A percentile compares a stretch with the other conserved stretches of the same genome.
phyloP scores from a whole-genome alignment of 345 rosid species.

The Excoecaria cochinchinensis region DNA sequence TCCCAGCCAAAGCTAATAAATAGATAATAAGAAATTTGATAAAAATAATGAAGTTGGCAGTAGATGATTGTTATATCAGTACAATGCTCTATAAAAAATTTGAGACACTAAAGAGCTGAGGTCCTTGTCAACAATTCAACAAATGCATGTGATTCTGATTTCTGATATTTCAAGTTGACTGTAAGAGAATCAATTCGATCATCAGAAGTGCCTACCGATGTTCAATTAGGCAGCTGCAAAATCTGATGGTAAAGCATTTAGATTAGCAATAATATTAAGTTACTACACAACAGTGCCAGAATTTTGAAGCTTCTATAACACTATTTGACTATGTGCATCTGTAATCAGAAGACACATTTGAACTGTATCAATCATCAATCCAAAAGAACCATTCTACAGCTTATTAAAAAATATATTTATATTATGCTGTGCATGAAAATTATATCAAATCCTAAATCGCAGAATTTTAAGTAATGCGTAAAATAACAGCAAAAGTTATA shows the following conservation, averaged over 20 bases:
- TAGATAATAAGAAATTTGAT: neutral
- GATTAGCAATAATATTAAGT: neutral
- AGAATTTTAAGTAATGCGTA: neutral
- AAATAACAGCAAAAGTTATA: neutral
- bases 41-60: neutral
- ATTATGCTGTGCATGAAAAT: neutral
- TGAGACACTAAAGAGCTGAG: neutral
- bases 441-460: neutral
- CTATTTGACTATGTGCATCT: neutral
- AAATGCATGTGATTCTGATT: neutral
- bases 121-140: neutral
- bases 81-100: neutral
- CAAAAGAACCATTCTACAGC: neutral
- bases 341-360: neutral
- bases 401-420: neutral
- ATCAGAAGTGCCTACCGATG: neutral
- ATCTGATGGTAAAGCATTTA: neutral
- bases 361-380: neutral
- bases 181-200: neutral
- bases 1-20: no score
- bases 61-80: neutral
- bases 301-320: neutral
- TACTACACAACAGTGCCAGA: neutral
- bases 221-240: neutral
- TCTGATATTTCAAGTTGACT: neutral